Evolutionary conservation across 2,329 filamentous ascomycete genomes (phyloP).

Genomic region (Metarhizium anisopliae): DNA sequence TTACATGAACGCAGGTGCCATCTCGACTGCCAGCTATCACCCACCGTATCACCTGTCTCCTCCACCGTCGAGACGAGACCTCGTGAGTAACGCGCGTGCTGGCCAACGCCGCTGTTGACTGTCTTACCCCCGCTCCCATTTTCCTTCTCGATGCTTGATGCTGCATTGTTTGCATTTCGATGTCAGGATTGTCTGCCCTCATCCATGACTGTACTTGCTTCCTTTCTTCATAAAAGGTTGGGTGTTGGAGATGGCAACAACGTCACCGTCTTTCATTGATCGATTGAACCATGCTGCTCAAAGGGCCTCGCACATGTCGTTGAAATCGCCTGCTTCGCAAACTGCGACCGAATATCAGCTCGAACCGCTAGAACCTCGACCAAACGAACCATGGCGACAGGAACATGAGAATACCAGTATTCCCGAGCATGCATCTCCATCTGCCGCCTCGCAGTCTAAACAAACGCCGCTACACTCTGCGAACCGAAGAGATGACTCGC

Average conservation of each 20-base stretch:
- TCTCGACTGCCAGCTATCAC: neutral
- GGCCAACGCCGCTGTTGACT: neutral
- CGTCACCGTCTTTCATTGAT: conserved; percentile 19
- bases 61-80: neutral
- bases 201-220: neutral
- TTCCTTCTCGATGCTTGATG: neutral
- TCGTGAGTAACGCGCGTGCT: neutral
- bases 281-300: conserved; percentile 16
- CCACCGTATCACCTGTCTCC: neutral
- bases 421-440: neutral
- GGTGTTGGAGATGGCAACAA: neutral
- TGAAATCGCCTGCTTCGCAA: conserved; percentile 15
- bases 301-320: conserved; percentile 16
- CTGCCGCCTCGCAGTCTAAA: conserved; percentile 5
- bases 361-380: conserved; percentile 29
- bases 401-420: neutral
- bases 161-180: neutral
- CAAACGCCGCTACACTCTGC: conserved; percentile 11
- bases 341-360: conserved; percentile 27
- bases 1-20: too few relatives aligned
- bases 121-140: neutral
- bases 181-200: neutral
- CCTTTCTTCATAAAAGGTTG: neutral
- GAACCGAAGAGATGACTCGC: conserved; percentile 16
- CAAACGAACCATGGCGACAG: conserved; percentile 16